Evolutionary conservation across 148 eudicot species (phyloP).

Genomic region (Chenopodium formosanum): DNA sequence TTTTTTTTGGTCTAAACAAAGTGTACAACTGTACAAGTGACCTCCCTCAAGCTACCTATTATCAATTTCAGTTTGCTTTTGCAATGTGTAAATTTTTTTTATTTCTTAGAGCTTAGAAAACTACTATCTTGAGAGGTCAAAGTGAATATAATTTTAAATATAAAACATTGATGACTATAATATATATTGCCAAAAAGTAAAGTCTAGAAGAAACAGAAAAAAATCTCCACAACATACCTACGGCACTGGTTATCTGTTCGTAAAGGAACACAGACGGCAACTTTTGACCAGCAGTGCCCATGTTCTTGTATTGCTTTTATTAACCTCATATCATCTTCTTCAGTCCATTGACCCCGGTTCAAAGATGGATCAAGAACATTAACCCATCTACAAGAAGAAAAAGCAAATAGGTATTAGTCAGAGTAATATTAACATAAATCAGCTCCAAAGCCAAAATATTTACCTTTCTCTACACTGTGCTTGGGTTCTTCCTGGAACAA

Average conservation of each 20-base stretch:
- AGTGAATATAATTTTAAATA: no score
- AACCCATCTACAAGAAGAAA: constrained; percentile 62
- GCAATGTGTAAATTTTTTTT: neutral
- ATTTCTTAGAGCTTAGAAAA: neutral
- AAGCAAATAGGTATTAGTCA: constrained; percentile 8
- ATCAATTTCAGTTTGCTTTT: neutral
- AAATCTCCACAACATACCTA: constrained; percentile 36
- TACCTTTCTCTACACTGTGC: constrained; percentile 94
- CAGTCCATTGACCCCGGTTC: constrained; percentile 61
- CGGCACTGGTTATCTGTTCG: constrained; percentile 88
- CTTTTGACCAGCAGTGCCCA: constrained; percentile 69
- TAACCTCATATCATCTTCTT: constrained; percentile 73
- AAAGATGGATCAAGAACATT: constrained; percentile 76
- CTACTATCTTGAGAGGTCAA: neutral
- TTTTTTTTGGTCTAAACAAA: no score
- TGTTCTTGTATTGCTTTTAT: constrained; percentile 60
- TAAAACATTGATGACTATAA: neutral
- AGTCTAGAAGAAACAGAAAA: no score
- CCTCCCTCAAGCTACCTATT: neutral
- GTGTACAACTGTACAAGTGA: neutral
- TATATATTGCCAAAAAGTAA: no score
- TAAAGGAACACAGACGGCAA: constrained; percentile 66
- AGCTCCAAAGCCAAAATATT: neutral
- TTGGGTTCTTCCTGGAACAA: constrained; percentile 87
- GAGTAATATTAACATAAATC: neutral